Evolutionary conservation across 139 green algal species (phyloP).

Genomic region (Yamagishiella unicocca): DNA sequence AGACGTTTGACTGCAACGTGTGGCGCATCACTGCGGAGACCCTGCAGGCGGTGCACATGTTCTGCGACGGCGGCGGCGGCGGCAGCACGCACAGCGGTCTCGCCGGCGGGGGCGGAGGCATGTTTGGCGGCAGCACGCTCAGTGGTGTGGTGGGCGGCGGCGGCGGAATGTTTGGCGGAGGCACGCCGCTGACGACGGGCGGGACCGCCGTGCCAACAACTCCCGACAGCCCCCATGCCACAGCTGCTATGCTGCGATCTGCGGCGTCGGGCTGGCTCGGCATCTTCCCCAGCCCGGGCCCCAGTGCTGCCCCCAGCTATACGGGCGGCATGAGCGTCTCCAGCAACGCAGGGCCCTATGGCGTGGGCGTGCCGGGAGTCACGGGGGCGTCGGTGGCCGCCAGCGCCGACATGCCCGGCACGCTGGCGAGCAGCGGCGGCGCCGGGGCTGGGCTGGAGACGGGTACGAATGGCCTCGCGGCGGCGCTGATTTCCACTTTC

Average conservation of each 20-base stretch:
- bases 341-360: not conserved
- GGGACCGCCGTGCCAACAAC: too few species aligned
- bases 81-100: not conserved
- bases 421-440: too few species aligned
- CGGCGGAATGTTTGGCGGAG: too few species aligned
- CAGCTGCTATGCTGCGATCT: not conserved
- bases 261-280: not conserved
- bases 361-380: not conserved
- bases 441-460: too few species aligned
- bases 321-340: not conserved
- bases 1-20: constrained; percentile 43
- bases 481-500: too few species aligned
- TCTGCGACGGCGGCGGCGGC: not conserved
- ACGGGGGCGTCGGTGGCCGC: too few species aligned
- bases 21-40: constrained; percentile 37
- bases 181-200: too few species aligned
- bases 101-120: not conserved
- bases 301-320: not conserved
- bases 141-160: not conserved
- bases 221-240: not conserved
- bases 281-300: not conserved
- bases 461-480: too few species aligned
- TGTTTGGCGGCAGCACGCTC: not conserved
- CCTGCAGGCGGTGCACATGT: not conserved
- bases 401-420: too few species aligned